These are phyloP conservation scores for Xylariales sp. DNA, from an alignment of 2,329 filamentous ascomycete genomes.

Conservation along the genomic window DNA sequence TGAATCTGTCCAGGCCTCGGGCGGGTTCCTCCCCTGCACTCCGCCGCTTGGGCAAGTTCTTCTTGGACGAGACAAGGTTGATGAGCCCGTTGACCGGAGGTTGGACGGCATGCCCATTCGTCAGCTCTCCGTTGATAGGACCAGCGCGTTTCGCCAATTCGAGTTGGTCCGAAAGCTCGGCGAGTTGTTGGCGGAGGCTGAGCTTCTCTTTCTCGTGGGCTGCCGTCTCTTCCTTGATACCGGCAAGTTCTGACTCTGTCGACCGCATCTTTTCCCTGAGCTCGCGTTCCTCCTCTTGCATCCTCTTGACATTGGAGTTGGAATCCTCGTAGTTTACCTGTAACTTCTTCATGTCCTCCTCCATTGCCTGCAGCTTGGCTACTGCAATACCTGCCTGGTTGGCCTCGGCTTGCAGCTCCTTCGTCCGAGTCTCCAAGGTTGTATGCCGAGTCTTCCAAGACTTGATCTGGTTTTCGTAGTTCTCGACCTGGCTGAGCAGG, in stretches of 20 bases:
- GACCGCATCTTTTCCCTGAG: slow-evolving; percentile 76
- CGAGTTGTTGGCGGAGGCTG: slow-evolving; percentile 79
- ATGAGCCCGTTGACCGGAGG: slow-evolving; percentile 72
- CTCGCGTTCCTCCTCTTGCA: slow-evolving; percentile 89
- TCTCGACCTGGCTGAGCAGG: slow-evolving; percentile 82
- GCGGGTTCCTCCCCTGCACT: slow-evolving; percentile 87
- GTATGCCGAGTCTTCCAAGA: slow-evolving; percentile 93
- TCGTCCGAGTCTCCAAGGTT: slow-evolving; percentile 80
- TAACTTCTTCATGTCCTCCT: slow-evolving; percentile 91
- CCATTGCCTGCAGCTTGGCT: slow-evolving; percentile 83
- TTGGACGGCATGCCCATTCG: slow-evolving; percentile 57
- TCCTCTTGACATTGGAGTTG: slow-evolving; percentile 80
- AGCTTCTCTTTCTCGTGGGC: slow-evolving; percentile 81
- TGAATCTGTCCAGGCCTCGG: slow-evolving; percentile 84
- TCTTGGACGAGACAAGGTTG: slow-evolving; percentile 84
- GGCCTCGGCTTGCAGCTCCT: slow-evolving; percentile 92
- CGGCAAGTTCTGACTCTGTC: slow-evolving; percentile 77
- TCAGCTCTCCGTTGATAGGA: slow-evolving; percentile 65
- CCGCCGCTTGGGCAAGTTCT: slow-evolving; percentile 84
- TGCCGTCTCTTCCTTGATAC: slow-evolving; percentile 67
- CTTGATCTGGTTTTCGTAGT: slow-evolving; percentile 92
- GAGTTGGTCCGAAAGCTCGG: slow-evolving; percentile 86
- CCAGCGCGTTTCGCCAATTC: slow-evolving; percentile 76
- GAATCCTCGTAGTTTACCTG: slow-evolving; percentile 89
- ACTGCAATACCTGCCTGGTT: slow-evolving; percentile 97